Base-by-base conservation (phyloP, 2,329 filamentous ascomycete species). In the Mycogone perniciosa region DNA sequence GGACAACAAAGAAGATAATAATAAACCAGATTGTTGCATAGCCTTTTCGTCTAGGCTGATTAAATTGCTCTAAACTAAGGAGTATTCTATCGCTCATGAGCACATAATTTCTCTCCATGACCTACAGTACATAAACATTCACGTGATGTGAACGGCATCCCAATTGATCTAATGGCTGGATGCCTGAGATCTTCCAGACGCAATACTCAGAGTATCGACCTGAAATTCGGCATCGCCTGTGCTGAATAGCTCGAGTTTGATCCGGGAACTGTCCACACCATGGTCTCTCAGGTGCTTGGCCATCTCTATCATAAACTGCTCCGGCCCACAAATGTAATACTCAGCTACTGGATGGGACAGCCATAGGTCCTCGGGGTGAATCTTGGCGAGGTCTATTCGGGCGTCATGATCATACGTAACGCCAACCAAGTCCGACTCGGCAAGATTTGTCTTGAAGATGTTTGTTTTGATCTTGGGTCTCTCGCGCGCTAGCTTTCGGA, bases 311-410 rank as follows among this genome's bases (percentile, higher is more conserved):
- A 79, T 79, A 56, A 80, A 79, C 53, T 72, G 68, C 63, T 79
- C 75, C 0, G 77, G 76, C 0, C 77, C 77, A 54, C 76, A 80
- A 45, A 80, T 70, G 56, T 69, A 80, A 59, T 80, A 81, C 63
- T 79, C 75, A 4, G 77, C 68, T 9, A 69, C 67, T 34, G 66
- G 63, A 55, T 76, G 69, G 48, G 61, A 55, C 3, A 80, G 66
- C 56, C 69, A 73, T 31, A 80, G 63, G 53, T 78, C 71, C 4
- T 71, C 68, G 9, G 63, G 61, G 26, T 67, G 64, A 11, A 80
- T 61, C 55, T 68, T 68, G 44, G 67, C 65, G 34, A 80, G 68
- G 55, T 80, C 76, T 50, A 78, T 52, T 30, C 62, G 58, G 47
- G 64, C 63, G 48, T 70, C 68, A 53, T 73, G 68, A 48, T 75